Evolutionary conservation across 1,139 yeast species (phyloP), one percentile per base, ranked within the genome.

Genomic region (Candida sp.): DNA sequence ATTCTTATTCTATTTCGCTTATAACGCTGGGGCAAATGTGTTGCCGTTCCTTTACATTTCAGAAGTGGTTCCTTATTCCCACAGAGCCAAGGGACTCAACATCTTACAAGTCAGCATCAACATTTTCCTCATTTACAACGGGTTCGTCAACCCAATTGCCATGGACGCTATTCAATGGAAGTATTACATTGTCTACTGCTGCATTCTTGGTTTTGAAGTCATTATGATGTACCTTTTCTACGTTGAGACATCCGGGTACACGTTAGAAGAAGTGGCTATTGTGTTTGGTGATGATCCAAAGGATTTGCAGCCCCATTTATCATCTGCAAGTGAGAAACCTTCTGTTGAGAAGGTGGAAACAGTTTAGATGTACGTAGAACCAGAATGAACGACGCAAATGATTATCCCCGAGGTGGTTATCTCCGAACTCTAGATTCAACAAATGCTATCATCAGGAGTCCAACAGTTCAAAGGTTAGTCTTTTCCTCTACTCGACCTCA

Each of bases 81-180:
- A 74, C 59, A 66, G 83, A 65, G 74, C 81, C 44, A 77, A 75
- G 60, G 82, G 81, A 48, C 58, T 76, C 42, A 72, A 72, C 51
- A 60, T 75, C 53, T 62, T 63, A 57, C 60, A 66, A 44, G 57
- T 70, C 33, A 58, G 66, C 28, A 70, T 65, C 52, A 68, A 69
- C 31, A 22, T 61, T 22, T 55, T 62, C 12, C 49, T 59, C 38
- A 49, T 65, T 47, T 66, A 59, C 53, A 68, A 68, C 51, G 68
- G 82, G 40, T 83, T 77, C 60, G 85, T 82, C 49, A 82, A 82
- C 59, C 82, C 87, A 5, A 73, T 84, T 60, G 88, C 86, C 32
- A 77, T 84, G 83, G 83, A 76, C 52, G 78, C 79, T 33, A 78
- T 84, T 56, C 73, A 72, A 38, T 83, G 86, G 86, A 82, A 80